phyloP scores from a whole-genome alignment of 1,139 yeast genomes.

The Spathaspora sp. region DNA sequence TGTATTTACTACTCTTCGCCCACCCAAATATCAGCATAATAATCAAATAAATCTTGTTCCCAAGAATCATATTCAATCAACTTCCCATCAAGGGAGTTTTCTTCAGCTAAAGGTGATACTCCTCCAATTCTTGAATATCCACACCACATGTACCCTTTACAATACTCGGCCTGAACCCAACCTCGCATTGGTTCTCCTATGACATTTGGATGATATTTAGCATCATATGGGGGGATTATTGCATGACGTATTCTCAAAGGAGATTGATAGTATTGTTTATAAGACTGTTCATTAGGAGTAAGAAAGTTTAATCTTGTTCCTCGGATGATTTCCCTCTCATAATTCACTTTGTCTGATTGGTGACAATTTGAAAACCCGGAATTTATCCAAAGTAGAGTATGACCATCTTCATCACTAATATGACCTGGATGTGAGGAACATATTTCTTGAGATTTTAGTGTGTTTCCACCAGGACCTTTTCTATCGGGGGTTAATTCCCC shows the following conservation, averaged over 20 bases:
- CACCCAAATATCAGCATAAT: constrained; percentile 38
- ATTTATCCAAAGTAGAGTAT: constrained; percentile 33
- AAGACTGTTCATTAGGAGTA: constrained; percentile 19
- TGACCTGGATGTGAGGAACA: constrained; percentile 44
- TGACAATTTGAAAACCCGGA: constrained; percentile 35
- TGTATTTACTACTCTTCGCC: constrained; percentile 23
- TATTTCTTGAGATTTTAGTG: constrained; percentile 27
- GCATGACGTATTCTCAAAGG: constrained; percentile 28
- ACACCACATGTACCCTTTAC: constrained; percentile 47
- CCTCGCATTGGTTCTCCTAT: constrained; percentile 33
- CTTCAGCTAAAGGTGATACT: constrained; percentile 20
- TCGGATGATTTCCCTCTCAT: constrained; percentile 20
- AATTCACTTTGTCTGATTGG: constrained; percentile 20
- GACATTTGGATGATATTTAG: constrained; percentile 18
- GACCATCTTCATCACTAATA: constrained; percentile 30
- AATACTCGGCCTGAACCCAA: constrained; percentile 37
- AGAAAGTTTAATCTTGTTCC: constrained; percentile 21
- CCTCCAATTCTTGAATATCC: constrained; percentile 46
- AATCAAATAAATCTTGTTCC: constrained; percentile 23
- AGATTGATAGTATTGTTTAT: constrained; percentile 26
- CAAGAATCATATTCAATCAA: constrained; percentile 25
- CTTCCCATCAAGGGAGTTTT: constrained; percentile 25
- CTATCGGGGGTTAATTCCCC: constrained; percentile 45
- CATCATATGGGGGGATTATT: constrained; percentile 30
- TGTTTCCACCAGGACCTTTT: constrained; percentile 20